Evolutionary conservation across 805 yeast genomes (phyloP).

Genomic region (Pichia phayaonensis): DNA sequence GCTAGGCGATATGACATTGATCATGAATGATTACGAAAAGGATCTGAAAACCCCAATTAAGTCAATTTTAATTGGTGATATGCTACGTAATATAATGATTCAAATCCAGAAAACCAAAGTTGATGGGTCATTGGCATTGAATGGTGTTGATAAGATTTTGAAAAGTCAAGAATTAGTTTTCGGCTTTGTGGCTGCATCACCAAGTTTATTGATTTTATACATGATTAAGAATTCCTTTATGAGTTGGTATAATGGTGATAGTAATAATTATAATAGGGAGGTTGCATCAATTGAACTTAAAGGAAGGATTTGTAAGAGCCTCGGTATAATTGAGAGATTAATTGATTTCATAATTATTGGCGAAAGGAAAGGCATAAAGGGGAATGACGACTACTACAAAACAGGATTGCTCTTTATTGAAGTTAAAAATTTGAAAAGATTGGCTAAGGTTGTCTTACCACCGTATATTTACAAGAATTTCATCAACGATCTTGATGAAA

Average conservation of each 20-base stretch:
- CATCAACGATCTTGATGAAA: slow-evolving; percentile 55
- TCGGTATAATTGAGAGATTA: slow-evolving; percentile 17
- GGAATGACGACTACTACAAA: slow-evolving; percentile 25
- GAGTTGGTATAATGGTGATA: slow-evolving; percentile 10
- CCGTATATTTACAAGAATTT: slow-evolving; percentile 43
- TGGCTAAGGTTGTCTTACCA: slow-evolving; percentile 47
- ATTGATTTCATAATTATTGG: slow-evolving; percentile 12
- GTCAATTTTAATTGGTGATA: slow-evolving; percentile 57
- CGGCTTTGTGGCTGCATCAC: slow-evolving; percentile 84
- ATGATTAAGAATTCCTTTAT: slow-evolving; percentile 30
- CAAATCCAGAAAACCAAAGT: slow-evolving; percentile 96
- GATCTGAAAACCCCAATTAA: slow-evolving; percentile 66
- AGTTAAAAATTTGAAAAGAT: slow-evolving; percentile 44
- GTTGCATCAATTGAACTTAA: background rate
- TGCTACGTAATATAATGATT: slow-evolving; percentile 70
- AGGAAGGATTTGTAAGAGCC: slow-evolving; percentile 2
- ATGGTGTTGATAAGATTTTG: slow-evolving; percentile 82
- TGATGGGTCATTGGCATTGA: slow-evolving; percentile 84
- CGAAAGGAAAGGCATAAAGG: background rate
- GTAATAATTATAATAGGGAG: background rate
- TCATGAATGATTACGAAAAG: slow-evolving; percentile 73
- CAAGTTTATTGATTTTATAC: slow-evolving; percentile 56
- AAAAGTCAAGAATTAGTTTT: slow-evolving; percentile 92
- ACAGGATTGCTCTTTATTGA: slow-evolving; percentile 66
- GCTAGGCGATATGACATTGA: slow-evolving; percentile 70